Conservation (phyloP, 148 eudicot species). For the Tetragonia tetragonoides region DNA sequence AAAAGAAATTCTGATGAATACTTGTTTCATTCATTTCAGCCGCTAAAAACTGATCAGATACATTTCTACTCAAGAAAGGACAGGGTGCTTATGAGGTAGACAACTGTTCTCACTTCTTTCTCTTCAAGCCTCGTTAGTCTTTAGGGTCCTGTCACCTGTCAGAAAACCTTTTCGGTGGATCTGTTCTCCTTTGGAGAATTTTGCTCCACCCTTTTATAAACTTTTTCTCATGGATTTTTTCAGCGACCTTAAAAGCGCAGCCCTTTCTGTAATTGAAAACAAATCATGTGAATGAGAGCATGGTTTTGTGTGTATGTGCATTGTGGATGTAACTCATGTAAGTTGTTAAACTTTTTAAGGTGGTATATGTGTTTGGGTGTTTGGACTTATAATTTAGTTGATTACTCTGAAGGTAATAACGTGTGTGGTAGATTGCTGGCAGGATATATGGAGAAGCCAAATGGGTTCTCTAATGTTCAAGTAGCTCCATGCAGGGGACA, state of each 20-base stretch:
- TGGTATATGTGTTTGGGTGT: not conserved
- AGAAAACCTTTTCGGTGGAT: not conserved
- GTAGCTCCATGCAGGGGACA: slow-evolving; percentile 12
- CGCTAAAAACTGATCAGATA: not conserved
- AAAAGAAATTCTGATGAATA: not conserved
- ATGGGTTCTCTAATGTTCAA: slow-evolving; percentile 23
- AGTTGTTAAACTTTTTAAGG: too few species aligned
- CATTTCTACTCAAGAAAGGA: slow-evolving; percentile 4
- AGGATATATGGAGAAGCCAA: slow-evolving; percentile 23
- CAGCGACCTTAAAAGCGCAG: too few species aligned
- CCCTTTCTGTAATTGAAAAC: not conserved
- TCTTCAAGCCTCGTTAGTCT: not conserved
- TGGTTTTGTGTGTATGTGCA: not conserved
- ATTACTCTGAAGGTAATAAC: not conserved
- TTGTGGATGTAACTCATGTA: not conserved
- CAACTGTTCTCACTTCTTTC: not conserved
- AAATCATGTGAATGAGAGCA: not conserved
- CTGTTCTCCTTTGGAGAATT: too few species aligned
- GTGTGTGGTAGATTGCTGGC: slow-evolving; percentile 20
- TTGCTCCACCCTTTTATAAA: too few species aligned
- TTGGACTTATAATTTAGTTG: not conserved
- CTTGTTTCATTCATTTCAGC: slow-evolving; percentile 19
- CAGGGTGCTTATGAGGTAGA: slow-evolving; percentile 20
- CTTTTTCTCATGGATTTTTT: too few species aligned
- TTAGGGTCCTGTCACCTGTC: not conserved